A percentile compares a stretch with the other conserved stretches of the same genome.
Conservation (phyloP, 257 asterid species). For the Nicotiana attenuata region DNA sequence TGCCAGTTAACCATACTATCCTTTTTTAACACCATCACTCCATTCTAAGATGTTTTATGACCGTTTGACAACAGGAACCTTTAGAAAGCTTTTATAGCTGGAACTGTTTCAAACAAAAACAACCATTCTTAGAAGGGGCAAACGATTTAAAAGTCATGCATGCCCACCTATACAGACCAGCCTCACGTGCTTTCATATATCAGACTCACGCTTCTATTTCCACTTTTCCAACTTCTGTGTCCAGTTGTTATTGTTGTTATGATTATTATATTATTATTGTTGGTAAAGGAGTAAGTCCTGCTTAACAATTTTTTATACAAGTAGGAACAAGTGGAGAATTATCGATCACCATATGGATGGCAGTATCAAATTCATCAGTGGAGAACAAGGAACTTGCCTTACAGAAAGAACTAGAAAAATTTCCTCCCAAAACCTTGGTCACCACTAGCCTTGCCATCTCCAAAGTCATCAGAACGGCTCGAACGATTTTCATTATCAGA, state of each 20-base stretch:
- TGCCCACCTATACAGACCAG: neutral
- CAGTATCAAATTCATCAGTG: constrained; percentile 3
- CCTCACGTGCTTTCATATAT: neutral
- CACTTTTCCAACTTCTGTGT: neutral
- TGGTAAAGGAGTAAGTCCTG: neutral
- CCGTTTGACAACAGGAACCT: neutral
- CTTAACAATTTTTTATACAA: constrained; percentile 5
- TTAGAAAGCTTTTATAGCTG: neutral
- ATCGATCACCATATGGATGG: neutral
- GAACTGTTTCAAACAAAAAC: neutral
- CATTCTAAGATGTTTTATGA: neutral
- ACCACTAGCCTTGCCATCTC: constrained; percentile 21
- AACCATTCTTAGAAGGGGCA: neutral
- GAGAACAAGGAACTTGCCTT: constrained; percentile 10
- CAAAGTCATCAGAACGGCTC: constrained; percentile 3
- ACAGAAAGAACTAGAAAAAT: constrained; percentile 15
- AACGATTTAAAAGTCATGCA: neutral
- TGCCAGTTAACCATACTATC: neutral
- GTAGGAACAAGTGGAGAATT: neutral
- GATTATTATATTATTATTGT: neutral
- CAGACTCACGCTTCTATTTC: neutral
- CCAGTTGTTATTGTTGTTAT: neutral
- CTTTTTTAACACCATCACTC: neutral
- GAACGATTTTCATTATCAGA: neutral
- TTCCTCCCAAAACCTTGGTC: constrained; percentile 22